A percentile compares a stretch with the other conserved stretches of the same genome.
These are phyloP conservation scores for Scortechinia acanthostroma DNA, from an alignment of 2,329 filamentous ascomycete species.

Conservation along the genomic window DNA sequence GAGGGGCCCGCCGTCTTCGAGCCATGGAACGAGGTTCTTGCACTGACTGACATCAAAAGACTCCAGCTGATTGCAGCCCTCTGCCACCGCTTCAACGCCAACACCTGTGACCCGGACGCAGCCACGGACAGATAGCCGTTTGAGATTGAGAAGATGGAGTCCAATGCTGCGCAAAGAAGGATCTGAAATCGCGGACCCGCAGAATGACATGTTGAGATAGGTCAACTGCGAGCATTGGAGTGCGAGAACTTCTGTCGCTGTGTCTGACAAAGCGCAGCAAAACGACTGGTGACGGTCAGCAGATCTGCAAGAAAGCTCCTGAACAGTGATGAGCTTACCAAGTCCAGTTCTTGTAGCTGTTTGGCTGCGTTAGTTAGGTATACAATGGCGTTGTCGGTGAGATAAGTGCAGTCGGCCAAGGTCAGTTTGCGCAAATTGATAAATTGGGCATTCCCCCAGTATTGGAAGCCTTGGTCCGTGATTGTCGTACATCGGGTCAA, in stretches of 20 bases:
- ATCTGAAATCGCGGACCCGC: slow-evolving; percentile 66
- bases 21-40: slow-evolving; percentile 62
- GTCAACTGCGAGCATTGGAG: slow-evolving; percentile 62
- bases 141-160: slow-evolving; percentile 59
- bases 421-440: slow-evolving; percentile 53
- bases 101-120: slow-evolving; percentile 68
- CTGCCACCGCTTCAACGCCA: slow-evolving; percentile 65
- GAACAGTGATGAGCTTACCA: slow-evolving; percentile 17
- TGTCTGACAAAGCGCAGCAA: slow-evolving; percentile 70
- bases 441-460: slow-evolving; percentile 68
- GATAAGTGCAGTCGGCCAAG: slow-evolving; percentile 69
- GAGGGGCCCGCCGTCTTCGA: slow-evolving; percentile 49
- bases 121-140: slow-evolving; percentile 59
- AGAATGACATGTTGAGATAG: slow-evolving; percentile 67
- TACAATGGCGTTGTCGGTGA: slow-evolving; percentile 70
- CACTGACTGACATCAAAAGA: slow-evolving; percentile 69
- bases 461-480: slow-evolving; percentile 69
- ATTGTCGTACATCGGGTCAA: slow-evolving; percentile 70
- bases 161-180: slow-evolving; percentile 62
- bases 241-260: slow-evolving; percentile 67
- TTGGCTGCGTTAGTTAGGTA: slow-evolving; percentile 67
- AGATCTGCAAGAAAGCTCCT: background rate
- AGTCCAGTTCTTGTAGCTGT: slow-evolving; percentile 56
- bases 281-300: slow-evolving; percentile 40
- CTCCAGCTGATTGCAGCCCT: slow-evolving; percentile 58